phyloP scores from a whole-genome alignment of 345 rosid genomes.

The Combretum micranthum region DNA sequence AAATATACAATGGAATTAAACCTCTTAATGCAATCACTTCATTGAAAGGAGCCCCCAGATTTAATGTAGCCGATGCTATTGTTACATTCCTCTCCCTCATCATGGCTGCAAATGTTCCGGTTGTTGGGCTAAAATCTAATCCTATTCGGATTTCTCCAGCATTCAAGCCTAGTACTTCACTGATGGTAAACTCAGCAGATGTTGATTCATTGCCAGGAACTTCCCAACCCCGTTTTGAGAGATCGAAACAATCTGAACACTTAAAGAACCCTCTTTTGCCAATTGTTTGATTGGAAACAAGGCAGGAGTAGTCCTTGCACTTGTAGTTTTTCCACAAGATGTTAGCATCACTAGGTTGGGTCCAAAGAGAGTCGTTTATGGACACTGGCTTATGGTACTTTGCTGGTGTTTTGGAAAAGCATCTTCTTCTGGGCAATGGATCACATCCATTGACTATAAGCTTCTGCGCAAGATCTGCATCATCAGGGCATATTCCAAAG shows the following conservation, averaged over 20 bases:
- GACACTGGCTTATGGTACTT: conserved; percentile 24
- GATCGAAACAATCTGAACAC: conserved; percentile 46
- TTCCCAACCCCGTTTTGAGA: conserved; percentile 39
- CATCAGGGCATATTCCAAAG: conserved; percentile 38
- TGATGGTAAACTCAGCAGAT: conserved; percentile 45
- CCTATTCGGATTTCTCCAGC: conserved; percentile 45
- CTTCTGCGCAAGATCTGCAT: conserved; percentile 38
- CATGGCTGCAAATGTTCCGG: conserved; percentile 48
- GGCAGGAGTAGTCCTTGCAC: conserved; percentile 49
- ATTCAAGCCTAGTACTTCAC: conserved; percentile 36
- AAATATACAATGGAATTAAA: conserved; percentile 37
- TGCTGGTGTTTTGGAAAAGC: conserved; percentile 39
- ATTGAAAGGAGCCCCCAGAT: conserved; percentile 46
- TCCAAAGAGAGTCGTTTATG: conserved; percentile 36
- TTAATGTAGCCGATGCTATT: conserved; percentile 32
- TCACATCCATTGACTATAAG: conserved; percentile 43
- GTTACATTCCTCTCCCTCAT: conserved; percentile 46
- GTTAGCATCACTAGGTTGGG: conserved; percentile 28
- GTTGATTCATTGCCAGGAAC: conserved; percentile 16
- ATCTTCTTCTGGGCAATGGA: conserved; percentile 50
- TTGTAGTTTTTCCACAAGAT: conserved; percentile 45
- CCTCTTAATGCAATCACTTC: conserved; percentile 51
- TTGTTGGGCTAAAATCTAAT: conserved; percentile 46
- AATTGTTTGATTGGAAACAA: conserved; percentile 24
- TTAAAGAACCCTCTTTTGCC: conserved; percentile 42